Conservation (phyloP, 768 basidiomycete species). For the Auricularia heimuer region DNA sequence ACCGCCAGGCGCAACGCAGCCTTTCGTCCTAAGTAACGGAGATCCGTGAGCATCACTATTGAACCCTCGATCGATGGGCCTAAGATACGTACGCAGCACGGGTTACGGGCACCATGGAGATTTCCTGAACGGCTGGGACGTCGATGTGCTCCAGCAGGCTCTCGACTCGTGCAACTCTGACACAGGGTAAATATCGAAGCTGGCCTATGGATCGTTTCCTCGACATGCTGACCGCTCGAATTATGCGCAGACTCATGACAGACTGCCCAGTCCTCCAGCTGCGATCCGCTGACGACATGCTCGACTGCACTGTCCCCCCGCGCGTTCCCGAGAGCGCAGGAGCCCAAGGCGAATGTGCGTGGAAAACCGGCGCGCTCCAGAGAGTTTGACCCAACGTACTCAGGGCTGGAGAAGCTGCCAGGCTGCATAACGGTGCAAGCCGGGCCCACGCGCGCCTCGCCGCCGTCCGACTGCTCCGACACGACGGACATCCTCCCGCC, state of each 20-base stretch:
- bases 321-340: conserved; percentile 11
- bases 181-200: not conserved
- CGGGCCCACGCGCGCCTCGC: conserved; percentile 1
- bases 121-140: conserved; percentile 14
- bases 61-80: no score
- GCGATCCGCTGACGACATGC: conserved; percentile 1
- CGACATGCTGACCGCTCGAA: not conserved
- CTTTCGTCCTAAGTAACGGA: conserved; percentile 1
- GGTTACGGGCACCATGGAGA: not conserved
- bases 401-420: conserved; percentile 8
- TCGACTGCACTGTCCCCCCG: conserved; percentile 10
- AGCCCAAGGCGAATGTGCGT: conserved; percentile 5
- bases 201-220: no score
- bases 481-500: not conserved
- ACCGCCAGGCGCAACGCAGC: not conserved
- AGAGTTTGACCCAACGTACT: no score
- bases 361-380: no score
- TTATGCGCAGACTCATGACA: not conserved
- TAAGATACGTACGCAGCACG: not conserved
- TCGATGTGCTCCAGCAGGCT: conserved; percentile 10
- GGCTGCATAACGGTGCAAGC: conserved; percentile 15
- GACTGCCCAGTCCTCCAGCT: conserved; percentile 12
- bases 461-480: not conserved
- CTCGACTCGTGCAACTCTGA: conserved; percentile 6
- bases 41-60: not conserved